Base-by-base conservation (phyloP, 140 eudicot species). In the Erigeron philadelphicus region DNA sequence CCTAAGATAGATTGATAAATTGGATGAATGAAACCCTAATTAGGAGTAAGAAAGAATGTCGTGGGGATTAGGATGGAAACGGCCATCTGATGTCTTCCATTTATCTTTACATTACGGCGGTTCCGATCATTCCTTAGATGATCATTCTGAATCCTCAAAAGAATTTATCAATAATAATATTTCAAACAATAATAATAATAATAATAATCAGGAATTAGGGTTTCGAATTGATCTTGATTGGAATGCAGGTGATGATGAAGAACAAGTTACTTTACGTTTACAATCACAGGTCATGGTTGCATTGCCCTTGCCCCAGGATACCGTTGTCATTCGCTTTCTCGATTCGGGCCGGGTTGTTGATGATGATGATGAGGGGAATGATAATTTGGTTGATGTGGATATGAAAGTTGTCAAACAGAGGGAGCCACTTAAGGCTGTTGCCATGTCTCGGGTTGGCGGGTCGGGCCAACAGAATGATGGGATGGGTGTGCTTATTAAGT, bases 21-120 rank as follows among this genome's bases (percentile, higher is more conserved):
- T 5, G 47, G 60, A 70, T 38, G 70, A 79, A 56, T 2, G 35
- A 56, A 56, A 68, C 75, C 81, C 75, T 42, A 66, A 47, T 60
- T 70, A 31, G 5, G 47, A 2, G 12, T 7, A 21, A 67, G 73
- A 79, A 21, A 67, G 73, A 79, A 93, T 93, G 98, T 93, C 98
- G 66, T 94, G 99, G 99, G 99, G 97, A 71, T 76, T 94, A 76
- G 99, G 95, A 5, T 94, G 99, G 99, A 94, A 93, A 53, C 78
- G 99, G 17, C 81, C 95, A 11, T 81, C 95, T 11, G 99, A 94
- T 43, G 80, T 82, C 16, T 89, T 94, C 75, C 94, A 89, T 76
- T 60, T 94, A 63, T 77, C 90, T 5, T 77, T 94, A 6, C 74
- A 85, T 56, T 94, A 87, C 68, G 99, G 99, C 68, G 99, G 99